A percentile compares a stretch with the other conserved stretches of the same genome.
Evolutionary conservation across 495 filamentous ascomycete genomes (phyloP).

Genomic region (Pseudoneurospora amorphoporcata): DNA sequence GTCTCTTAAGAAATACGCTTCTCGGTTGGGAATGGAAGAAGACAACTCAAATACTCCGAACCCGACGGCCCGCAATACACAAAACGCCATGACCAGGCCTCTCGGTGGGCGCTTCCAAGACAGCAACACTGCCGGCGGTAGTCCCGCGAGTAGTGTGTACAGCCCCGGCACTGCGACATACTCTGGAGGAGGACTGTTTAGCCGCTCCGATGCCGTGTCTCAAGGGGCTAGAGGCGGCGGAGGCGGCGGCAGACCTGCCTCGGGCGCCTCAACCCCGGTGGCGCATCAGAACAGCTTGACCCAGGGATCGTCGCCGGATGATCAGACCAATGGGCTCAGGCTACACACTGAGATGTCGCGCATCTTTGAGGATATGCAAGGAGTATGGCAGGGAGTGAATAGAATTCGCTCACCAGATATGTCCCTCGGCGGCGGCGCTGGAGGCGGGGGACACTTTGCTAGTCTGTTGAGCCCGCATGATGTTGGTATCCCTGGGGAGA

Average conservation of each 20-base stretch:
- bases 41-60: conserved; percentile 4
- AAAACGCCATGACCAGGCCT: not conserved
- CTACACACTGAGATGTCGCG: conserved; percentile 37
- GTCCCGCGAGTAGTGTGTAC: not conserved
- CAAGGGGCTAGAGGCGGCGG: not conserved
- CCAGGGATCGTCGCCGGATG: conserved; percentile 6
- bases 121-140: not conserved
- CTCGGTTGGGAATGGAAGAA: conserved; percentile 59
- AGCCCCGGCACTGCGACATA: not conserved
- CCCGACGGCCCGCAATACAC: not conserved
- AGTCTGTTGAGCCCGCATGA: not conserved
- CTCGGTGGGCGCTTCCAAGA: not conserved
- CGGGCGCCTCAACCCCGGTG: conserved; percentile 2
- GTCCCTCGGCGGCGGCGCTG: not conserved
- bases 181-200: not conserved
- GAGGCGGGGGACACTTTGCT: not conserved
- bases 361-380: conserved; percentile 26
- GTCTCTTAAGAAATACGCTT: conserved; percentile 68
- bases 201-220: not conserved
- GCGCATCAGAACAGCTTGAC: not conserved
- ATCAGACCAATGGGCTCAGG: conserved; percentile 24
- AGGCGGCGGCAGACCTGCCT: conserved; percentile 1
- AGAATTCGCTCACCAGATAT: conserved; percentile 1
- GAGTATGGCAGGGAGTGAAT: conserved; percentile 21
- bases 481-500: not conserved